Base-by-base conservation (phyloP, 306 rosid species). In the Carpinus fangiana region DNA sequence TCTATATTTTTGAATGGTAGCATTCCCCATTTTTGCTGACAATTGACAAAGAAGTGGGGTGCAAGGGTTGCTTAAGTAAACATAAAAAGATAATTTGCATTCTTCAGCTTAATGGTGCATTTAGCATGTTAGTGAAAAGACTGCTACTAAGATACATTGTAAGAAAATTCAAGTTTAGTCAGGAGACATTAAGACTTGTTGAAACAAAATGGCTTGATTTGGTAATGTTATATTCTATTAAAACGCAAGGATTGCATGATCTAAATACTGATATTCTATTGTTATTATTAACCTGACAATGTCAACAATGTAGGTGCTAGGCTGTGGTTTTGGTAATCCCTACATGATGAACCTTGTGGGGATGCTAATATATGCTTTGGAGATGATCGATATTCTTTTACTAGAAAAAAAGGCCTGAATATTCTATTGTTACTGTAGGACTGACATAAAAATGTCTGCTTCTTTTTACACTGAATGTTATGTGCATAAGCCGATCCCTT, bases 151-250 rank as follows among this genome's bases (percentile, higher is more conserved):
- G 45, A 41, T 41, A 6, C 45, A 5, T 41, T 41, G 45, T 41
- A 41, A 41, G 45, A 41, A 41, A 6, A 41, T 41, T 41, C 8
- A 41, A 41, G 45, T 41, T 38, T 38, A 38, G 90, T 87, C 66
- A 66, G 47, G 76, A 43, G 7, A 41, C 45, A 41, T 41, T 41
- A 41, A 41, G 45, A 41, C 45, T 41, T 41, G 45, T 41, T 41
- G 45, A 41, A 41, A 41, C 45, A 41, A 41, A 41, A 41, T 41
- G 45, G 45, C 45, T 26, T 61, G 68, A 21, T 48, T 48, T 48
- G 52, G 52, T 48, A 48, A 48, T 48, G 45, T 41, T 41, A 41
- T 41, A 6, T 41, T 41, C 45, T 48, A 48, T 48, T 48, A 13
- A 12, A 41, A 48, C 2, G 14, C 14, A 48, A 3, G 52, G 52